These are phyloP conservation scores for Scytalidium lignicola DNA, from an alignment of 2,329 filamentous ascomycete species.

Conservation along the genomic window DNA sequence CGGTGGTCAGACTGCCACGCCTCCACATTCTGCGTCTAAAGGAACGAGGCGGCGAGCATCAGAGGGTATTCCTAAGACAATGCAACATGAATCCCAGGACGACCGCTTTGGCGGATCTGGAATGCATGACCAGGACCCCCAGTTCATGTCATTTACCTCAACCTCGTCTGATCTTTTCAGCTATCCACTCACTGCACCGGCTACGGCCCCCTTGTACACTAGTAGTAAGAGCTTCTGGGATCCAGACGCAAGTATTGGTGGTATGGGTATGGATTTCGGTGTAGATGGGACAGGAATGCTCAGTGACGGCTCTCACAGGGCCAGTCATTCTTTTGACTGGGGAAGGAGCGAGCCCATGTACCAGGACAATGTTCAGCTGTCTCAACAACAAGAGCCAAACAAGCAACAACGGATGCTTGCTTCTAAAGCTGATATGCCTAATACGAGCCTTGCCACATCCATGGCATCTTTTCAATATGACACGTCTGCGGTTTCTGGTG, in stretches of 20 bases:
- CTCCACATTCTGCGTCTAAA: conserved; percentile 53
- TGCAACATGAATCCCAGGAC: conserved; percentile 24
- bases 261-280: conserved; percentile 57
- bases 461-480: conserved; percentile 35
- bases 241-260: conserved; percentile 42
- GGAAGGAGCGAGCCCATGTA: conserved; percentile 50
- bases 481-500: conserved; percentile 35
- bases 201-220: conserved; percentile 39
- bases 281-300: conserved; percentile 29
- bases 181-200: conserved; percentile 55
- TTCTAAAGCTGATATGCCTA: conserved; percentile 29
- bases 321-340: conserved; percentile 53
- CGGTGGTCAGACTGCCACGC: conserved; percentile 49
- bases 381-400: conserved; percentile 16
- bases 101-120: conserved; percentile 21
- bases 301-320: conserved; percentile 33
- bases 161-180: conserved; percentile 52
- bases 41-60: conserved; percentile 50
- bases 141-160: conserved; percentile 39
- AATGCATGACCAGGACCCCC: conserved; percentile 33
- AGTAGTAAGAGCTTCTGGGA: conserved; percentile 51
- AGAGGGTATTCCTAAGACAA: conserved; percentile 20
- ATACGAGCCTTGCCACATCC: conserved; percentile 33
- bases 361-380: conserved; percentile 35
- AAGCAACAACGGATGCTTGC: conserved; percentile 43